Conservation (phyloP, 2,329 filamentous ascomycete species). For the Botrytis aclada region DNA sequence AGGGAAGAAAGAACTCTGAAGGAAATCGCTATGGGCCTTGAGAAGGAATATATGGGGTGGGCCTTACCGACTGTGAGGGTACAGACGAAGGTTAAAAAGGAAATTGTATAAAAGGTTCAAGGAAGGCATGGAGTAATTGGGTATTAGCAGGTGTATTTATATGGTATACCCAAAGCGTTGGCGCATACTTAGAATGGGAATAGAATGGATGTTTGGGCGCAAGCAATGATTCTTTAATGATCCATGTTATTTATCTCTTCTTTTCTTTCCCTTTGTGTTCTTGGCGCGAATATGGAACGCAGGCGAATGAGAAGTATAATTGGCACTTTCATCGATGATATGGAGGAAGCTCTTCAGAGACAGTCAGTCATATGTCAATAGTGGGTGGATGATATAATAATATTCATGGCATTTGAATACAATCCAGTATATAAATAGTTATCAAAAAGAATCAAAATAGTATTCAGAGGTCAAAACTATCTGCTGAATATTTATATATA, state of each 20-base stretch:
- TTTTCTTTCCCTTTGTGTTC: not conserved
- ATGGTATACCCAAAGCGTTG: conserved; percentile 1
- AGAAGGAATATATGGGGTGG: conserved; percentile 28
- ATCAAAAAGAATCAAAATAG: too few relatives aligned
- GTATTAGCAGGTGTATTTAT: not conserved
- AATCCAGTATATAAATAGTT: too few relatives aligned
- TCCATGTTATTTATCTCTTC: not conserved
- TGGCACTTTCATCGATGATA: not conserved
- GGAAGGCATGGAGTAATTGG: not conserved
- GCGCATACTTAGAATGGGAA: not conserved
- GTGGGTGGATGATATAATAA: too few relatives aligned
- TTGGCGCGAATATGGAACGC: not conserved
- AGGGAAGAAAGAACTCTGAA: conserved; percentile 31
- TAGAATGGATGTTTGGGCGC: not conserved
- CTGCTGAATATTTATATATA: too few relatives aligned
- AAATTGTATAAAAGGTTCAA: not conserved
- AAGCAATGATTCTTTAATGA: not conserved
- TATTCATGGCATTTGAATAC: too few relatives aligned
- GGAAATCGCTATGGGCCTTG: conserved; percentile 28
- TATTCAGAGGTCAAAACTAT: too few relatives aligned
- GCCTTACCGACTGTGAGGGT: conserved; percentile 32
- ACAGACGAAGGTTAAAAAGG: conserved; percentile 20
- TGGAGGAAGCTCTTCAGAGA: not conserved
- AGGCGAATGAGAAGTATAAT: not conserved
- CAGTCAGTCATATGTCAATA: too few relatives aligned